Base-by-base conservation (phyloP, 75 land plant species). In the Azolla pinnata region DNA sequence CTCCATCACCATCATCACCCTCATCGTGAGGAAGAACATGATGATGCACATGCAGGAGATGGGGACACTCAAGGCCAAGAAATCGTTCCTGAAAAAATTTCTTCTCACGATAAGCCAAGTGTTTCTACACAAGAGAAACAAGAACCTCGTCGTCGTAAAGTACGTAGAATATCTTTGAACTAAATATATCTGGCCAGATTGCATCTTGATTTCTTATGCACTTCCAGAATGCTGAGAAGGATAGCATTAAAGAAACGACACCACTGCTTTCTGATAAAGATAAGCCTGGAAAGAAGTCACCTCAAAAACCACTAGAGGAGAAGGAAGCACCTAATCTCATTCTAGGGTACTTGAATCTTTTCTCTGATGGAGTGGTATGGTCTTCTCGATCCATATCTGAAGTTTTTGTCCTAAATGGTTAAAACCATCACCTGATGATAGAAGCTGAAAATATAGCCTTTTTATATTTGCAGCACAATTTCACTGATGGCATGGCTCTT, bases 401-500 rank as follows among this genome's bases (percentile, higher is more conserved):
- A 20, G 53, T 50, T 35, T 35, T 35, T 12, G 12, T 35, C 40
- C 12, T 12, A 35, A 5, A 35, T 35, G 40, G n/a, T n/a, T n/a
- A n/a, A n/a, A n/a, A n/a, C n/a, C n/a, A n/a, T n/a, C n/a, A n/a
- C n/a, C n/a, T n/a, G 9, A 51, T 19, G 30, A 38, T 2, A 31
- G 59, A 33, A n/a, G 23, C n/a, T 2, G 21, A 33, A 31, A 31
- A 27, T 1, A 33, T n/a, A 31, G 33, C 29, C 19, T 52, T 18
- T 52, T 52, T 25, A 20, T 0, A 27, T 7, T 51, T 72, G 61
- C 90, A 93, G 98, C 98, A 93, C 54, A 93, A 93, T 66, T 88
- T 93, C 63, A 93, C 98, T 8, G 98, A 93, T 73, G 98, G 98
- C 31, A 89, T 93, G 96, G 96, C 96, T 45, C 67, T 93, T 56